Base-by-base conservation (phyloP, 768 basidiomycete species). In the Cubamyces sp. region DNA sequence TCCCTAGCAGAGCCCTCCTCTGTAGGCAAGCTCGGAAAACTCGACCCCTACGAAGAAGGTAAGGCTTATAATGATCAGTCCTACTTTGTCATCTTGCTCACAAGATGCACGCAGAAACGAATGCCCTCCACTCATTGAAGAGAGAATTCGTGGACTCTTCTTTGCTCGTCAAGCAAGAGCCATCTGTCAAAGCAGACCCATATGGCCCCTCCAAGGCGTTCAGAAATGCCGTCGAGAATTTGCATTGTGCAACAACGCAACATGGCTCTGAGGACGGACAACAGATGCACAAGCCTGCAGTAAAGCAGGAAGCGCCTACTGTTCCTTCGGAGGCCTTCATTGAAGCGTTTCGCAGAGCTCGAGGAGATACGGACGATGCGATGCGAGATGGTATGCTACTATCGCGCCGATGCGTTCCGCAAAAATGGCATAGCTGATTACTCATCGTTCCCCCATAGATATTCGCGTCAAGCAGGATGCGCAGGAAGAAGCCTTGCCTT, bases 11-110 rank as follows among this genome's bases (percentile, higher is more conserved):
- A 21, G 43, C 30, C 25, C 4, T 9, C 30, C n/a, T n/a, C 58
- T 18, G 9, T 57, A 23, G 28, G 39, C 14, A 55, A 61, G 37
- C n/a, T 60, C 23, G 60, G 51, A 48, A 68, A 71, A 43, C 43
- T 54, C 21, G 70, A 71, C 58, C 68, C 70, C 14, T 69, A 69
- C 51, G 70, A 69, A 39, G 60, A 68, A 63, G 68, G 70, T 69
- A 15, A 14, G 55, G 9, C 21, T 21, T n/a, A 14, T 11, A 21
- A 11, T 5, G 4, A 30, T 8, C 45, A n/a, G n/a, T n/a, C 21
- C 39, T 8, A 12, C 18, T 34, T 49, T 5, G 19, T 23, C 25
- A 8, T 11, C n/a, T 30, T 23, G 15, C 15, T 8, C 3, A 26
- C 23, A 5, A 6, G 40, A 11, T 14, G 3, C 37, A 19, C 19